Percentiles rank a stretch among this genome's conserved stretches.
Conservation (phyloP, 768 basidiomycete species). For the Fomitopsis pulvina region DNA sequence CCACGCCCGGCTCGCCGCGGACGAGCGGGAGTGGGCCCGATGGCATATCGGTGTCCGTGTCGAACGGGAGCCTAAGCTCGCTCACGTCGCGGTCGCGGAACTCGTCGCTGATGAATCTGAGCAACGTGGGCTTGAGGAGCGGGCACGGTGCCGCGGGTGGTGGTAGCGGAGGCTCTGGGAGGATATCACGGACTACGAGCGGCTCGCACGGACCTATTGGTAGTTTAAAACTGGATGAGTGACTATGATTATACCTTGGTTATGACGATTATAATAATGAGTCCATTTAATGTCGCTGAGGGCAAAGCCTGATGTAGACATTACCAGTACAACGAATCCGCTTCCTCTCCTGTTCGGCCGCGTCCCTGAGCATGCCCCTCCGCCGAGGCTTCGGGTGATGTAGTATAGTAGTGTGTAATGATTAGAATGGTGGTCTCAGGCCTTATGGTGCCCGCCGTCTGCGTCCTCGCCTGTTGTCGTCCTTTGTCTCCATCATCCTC, state of each 20-base stretch:
- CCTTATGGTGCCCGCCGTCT: no score
- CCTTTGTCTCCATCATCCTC: no score
- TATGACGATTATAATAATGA: no score
- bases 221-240: slow-evolving; percentile 2
- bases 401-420: no score
- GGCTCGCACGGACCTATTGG: slow-evolving; percentile 8
- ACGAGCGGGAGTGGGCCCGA: slow-evolving; percentile 6
- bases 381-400: no score
- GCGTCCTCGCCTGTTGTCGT: no score
- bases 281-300: no score
- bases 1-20: slow-evolving; percentile 21
- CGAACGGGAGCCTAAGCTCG: slow-evolving; percentile 29
- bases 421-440: no score
- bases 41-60: not conserved
- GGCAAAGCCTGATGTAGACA: not conserved
- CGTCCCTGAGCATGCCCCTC: no score
- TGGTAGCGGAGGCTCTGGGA: slow-evolving; percentile 17
- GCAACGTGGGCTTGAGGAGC: slow-evolving; percentile 26
- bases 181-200: slow-evolving; percentile 32
- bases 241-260: no score
- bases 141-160: no score
- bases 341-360: no score
- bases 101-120: slow-evolving; percentile 55
- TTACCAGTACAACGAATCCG: not conserved
- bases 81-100: slow-evolving; percentile 60